Evolutionary conservation across 345 rosid species (phyloP).

Genomic region (Brassica rapa): DNA sequence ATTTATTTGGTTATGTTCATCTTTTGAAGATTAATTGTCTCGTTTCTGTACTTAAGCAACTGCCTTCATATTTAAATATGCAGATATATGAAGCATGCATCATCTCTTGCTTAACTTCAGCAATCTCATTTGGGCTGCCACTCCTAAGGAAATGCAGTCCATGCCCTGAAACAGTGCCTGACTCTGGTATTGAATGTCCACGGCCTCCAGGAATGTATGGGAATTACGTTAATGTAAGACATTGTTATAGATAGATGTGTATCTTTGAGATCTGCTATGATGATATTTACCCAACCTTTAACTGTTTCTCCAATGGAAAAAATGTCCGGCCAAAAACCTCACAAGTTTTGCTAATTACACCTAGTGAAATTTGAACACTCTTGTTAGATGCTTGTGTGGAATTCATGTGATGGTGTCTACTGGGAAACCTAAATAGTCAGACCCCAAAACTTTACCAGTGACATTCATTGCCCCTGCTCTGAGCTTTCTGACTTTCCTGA

Average conservation of each 20-base stretch:
- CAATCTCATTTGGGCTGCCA: conserved; percentile 89
- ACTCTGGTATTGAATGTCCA: conserved; percentile 82
- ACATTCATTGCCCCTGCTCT: not conserved
- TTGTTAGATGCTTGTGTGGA: conserved; percentile 7
- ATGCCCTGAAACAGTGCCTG: conserved; percentile 78
- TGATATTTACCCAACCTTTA: conserved; percentile 5
- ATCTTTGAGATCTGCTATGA: conserved; percentile 8
- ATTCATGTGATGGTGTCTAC: conserved; percentile 4
- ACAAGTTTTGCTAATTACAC: not conserved
- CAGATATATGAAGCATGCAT: conserved; percentile 98
- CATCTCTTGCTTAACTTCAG: conserved; percentile 82
- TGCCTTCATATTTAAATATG: not conserved
- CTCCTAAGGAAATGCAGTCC: conserved; percentile 87
- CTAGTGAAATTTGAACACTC: not conserved
- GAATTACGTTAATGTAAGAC: conserved; percentile 88
- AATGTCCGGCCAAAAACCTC: not conserved
- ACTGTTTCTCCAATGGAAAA: not conserved
- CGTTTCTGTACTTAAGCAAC: conserved; percentile 5
- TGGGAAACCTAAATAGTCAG: not conserved
- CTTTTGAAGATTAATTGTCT: conserved; percentile 12
- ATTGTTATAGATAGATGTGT: conserved; percentile 11
- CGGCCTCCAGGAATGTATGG: conserved; percentile 92
- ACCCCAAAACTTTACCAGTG: not conserved
- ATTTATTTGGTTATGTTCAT: conserved; percentile 8
- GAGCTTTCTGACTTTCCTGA: conserved; percentile 13